Base-by-base conservation (phyloP, 371 early-diverging fungal genomes). In the Catenaria anguillulae region DNA sequence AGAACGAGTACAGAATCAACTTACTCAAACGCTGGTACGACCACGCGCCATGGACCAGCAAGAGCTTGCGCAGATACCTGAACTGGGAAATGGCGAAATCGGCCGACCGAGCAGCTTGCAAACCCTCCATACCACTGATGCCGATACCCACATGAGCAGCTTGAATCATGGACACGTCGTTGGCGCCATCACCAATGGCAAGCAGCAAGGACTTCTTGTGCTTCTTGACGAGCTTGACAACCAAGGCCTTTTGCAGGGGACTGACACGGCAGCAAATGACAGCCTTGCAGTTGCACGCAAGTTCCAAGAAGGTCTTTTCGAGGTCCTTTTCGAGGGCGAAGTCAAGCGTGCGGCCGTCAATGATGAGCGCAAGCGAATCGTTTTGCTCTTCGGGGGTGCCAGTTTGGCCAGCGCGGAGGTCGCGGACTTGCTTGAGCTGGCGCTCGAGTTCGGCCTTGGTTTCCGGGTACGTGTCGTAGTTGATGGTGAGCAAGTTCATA, bases 81-180 rank as follows among this genome's bases (percentile, higher is more conserved):
- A 99, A 99, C 70, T 93, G 89, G 8, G 88, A 86, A 60, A 99
- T 90, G 40, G 93, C 88, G 71, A 93, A 96, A 76, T 99, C 99
- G 0, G 96, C 87, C 63, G 92, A 85, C 37, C 97, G 84, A 26
- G 95, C 89, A 12, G 99, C 99, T 66, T 95, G 97, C 24, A 93
- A 78, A 48, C 99, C 99, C 71, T 99, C 99, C 63, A 89, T 83
- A 56, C 99, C 99, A 62, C 87, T 88, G 65, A 98, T 97, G 62
- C 99, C 99, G 29, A 99, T 84, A 24, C 91, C 90, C 21, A 99
- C 93, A 69, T 97, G 92, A 8, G 99, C 93, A 29, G 90, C 90
- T 73, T 92, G 89, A 63, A 99, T 89, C 99, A 99, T 99, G 33
- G 87, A 83, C 6, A 99, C 95, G 72, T 99, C 99, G 70, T 99